Conservation (phyloP, 331 rosid species). For the Saraca asoca region DNA sequence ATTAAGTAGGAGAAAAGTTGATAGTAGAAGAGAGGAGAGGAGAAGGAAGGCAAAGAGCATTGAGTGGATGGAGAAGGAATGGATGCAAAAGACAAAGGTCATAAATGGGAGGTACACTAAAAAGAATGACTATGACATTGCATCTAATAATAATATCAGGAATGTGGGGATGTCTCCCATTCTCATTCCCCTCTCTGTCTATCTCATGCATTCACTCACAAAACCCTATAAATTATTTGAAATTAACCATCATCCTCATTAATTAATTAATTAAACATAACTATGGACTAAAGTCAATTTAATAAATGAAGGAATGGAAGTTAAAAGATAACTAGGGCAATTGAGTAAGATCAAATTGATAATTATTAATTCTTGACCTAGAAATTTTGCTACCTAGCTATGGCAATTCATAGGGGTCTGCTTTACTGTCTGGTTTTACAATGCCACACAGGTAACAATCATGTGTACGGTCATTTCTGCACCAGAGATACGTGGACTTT, state of each 20-base stretch:
- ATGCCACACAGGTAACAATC: slow-evolving; percentile 22
- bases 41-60: slow-evolving; percentile 48
- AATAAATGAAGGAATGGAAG: not conserved
- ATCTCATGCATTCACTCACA: slow-evolving; percentile 34
- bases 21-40: slow-evolving; percentile 37
- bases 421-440: slow-evolving; percentile 24
- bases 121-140: slow-evolving; percentile 76
- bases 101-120: slow-evolving; percentile 82
- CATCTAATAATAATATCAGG: slow-evolving; percentile 64
- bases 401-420: slow-evolving; percentile 22
- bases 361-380: slow-evolving; percentile 17
- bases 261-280: not conserved
- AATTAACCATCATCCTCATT: slow-evolving; percentile 1
- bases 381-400: slow-evolving; percentile 2
- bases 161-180: slow-evolving; percentile 59
- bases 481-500: slow-evolving; percentile 9
- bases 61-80: slow-evolving; percentile 73
- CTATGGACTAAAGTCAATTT: not conserved
- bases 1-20: slow-evolving; percentile 48
- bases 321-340: not conserved
- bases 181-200: slow-evolving; percentile 42
- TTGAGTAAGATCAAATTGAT: slow-evolving; percentile 25
- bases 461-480: slow-evolving; percentile 24
- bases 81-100: slow-evolving; percentile 82
- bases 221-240: not conserved